Conservation (phyloP, 176 grass and related monocot genomes). For the Triticum turgidum region DNA sequence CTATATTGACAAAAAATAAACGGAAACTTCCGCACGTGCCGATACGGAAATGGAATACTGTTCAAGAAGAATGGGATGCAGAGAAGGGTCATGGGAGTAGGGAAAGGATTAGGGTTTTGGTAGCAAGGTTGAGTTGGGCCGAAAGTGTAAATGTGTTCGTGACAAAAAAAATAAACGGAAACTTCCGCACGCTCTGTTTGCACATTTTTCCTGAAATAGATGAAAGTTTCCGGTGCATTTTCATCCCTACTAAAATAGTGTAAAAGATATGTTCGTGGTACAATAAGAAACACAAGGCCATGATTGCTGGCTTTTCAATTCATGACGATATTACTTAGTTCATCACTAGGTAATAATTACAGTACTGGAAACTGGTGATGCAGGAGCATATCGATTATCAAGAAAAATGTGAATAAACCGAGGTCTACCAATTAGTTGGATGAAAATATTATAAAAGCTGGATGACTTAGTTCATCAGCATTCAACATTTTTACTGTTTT, state of each 20-base stretch:
- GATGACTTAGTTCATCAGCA: constrained; percentile 5
- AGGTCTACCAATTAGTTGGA: not conserved
- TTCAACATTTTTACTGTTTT: not conserved
- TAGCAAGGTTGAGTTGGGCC: not conserved
- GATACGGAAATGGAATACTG: too few species aligned
- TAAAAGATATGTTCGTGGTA: not conserved
- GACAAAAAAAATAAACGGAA: too few species aligned
- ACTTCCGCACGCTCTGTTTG: too few species aligned
- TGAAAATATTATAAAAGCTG: not conserved
- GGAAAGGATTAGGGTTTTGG: not conserved
- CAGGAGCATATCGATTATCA: not conserved
- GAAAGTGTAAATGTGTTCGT: not conserved
- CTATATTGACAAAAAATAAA: too few species aligned
- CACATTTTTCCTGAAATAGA: not conserved
- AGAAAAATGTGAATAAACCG: not conserved
- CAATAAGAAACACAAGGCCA: not conserved
- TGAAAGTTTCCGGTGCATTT: not conserved
- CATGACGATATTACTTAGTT: not conserved
- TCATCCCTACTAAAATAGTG: not conserved
- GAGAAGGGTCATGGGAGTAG: not conserved
- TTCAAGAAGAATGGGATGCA: not conserved
- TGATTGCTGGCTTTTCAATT: not conserved
- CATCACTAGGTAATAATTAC: constrained; percentile 1
- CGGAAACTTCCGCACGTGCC: too few species aligned
- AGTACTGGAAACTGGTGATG: not conserved